Evolutionary conservation across 768 basidiomycete species (phyloP).

Genomic region (Boletus eberwhitei): DNA sequence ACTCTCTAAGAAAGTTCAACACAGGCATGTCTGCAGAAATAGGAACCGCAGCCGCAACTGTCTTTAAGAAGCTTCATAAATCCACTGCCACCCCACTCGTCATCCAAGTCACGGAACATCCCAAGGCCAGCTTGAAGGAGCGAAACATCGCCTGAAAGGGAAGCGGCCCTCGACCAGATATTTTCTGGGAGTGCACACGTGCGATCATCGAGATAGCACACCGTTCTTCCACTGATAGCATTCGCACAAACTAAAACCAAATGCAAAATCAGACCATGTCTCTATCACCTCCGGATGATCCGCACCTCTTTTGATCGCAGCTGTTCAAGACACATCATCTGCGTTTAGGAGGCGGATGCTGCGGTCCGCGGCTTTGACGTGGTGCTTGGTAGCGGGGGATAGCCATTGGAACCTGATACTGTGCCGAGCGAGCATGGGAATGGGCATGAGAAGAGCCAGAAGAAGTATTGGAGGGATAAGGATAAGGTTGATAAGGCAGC

Average conservation of each 20-base stretch:
- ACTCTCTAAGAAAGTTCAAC: neutral
- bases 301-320: constrained; percentile 24
- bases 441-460: constrained; percentile 1
- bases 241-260: constrained; percentile 18
- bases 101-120: neutral
- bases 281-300: constrained; percentile 26
- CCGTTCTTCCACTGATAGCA: constrained; percentile 18
- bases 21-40: neutral
- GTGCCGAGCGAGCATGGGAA: neutral
- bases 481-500: constrained; percentile 23
- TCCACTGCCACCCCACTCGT: neutral
- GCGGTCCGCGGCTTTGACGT: neutral
- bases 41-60: neutral
- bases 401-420: neutral
- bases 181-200: constrained; percentile 15
- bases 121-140: constrained; percentile 12
- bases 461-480: constrained; percentile 21
- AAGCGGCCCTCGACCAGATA: constrained; percentile 10
- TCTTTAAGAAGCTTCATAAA: constrained; percentile 3
- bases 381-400: constrained; percentile 24
- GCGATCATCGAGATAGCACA: constrained; percentile 23
- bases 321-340: constrained; percentile 11
- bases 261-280: constrained; percentile 21
- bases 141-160: constrained; percentile 9
- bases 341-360: constrained; percentile 5